A percentile compares a stretch with the other conserved stretches of the same genome.
Evolutionary conservation across 495 filamentous ascomycete genomes (phyloP).

Genomic region (Podospora sp.): DNA sequence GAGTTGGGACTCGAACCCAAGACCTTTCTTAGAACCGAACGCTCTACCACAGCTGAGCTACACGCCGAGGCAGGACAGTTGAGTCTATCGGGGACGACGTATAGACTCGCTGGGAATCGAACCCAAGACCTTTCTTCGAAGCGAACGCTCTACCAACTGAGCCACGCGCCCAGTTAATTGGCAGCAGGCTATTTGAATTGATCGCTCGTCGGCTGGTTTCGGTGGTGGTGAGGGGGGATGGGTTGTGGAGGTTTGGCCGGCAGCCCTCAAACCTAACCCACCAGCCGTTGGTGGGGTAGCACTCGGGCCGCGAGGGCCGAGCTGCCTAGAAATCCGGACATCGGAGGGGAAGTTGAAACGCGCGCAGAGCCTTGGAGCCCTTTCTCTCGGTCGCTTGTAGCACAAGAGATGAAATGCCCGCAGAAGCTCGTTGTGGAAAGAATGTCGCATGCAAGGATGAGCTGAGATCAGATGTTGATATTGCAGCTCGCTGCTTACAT

Average conservation of each 20-base stretch:
- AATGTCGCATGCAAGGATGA: neutral
- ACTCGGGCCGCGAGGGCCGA: no score
- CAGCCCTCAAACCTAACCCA: neutral
- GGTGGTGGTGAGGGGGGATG: neutral
- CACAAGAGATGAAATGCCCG: no score
- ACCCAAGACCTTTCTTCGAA: neutral
- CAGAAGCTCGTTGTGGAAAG: no score
- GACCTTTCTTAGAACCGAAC: slow-evolving; percentile 19
- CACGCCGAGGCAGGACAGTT: no score
- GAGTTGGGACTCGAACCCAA: slow-evolving; percentile 13
- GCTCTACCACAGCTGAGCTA: slow-evolving; percentile 16
- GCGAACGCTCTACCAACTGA: neutral
- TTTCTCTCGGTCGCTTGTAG: no score
- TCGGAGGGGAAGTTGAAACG: no score
- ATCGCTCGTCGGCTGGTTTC: neutral
- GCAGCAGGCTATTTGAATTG: neutral
- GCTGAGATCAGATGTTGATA: neutral
- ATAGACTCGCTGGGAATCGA: neutral
- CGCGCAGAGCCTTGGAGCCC: no score
- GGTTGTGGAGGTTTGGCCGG: neutral
- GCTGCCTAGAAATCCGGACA: no score
- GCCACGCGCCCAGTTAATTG: neutral
- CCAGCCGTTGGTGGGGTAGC: no score
- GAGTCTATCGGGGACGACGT: no score
- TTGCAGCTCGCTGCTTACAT: neutral